A percentile compares a stretch with the other conserved stretches of the same genome.
Conservation (phyloP, 2,329 filamentous ascomycete species). For the Raffaelea albimanens region DNA sequence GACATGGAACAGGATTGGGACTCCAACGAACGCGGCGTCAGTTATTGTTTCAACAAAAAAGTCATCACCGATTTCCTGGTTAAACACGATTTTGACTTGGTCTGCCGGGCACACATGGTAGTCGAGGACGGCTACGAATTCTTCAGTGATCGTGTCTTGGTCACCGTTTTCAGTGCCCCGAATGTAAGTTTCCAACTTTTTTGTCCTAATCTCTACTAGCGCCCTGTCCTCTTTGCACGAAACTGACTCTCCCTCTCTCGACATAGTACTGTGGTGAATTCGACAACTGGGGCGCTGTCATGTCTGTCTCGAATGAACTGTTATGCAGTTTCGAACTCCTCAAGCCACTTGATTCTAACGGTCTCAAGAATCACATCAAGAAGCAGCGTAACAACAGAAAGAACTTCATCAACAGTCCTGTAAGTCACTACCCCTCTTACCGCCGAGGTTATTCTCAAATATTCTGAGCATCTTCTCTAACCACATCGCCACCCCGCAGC, state of each 20-base stretch:
- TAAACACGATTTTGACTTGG: constrained; percentile 91
- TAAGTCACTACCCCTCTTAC: constrained; percentile 39
- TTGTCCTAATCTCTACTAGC: not conserved
- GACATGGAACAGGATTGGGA: constrained; percentile 99
- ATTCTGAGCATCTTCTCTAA: not conserved
- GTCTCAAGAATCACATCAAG: constrained; percentile 97
- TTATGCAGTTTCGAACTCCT: constrained; percentile 95
- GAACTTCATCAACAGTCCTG: constrained; percentile 91
- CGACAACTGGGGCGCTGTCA: constrained; percentile 97
- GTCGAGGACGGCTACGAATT: constrained; percentile 99
- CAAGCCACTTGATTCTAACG: constrained; percentile 91
- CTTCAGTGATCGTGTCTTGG: constrained; percentile 87
- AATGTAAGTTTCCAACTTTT: constrained; percentile 60
- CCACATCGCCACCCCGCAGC: constrained; percentile 23
- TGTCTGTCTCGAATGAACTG: constrained; percentile 90
- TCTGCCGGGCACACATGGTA: constrained; percentile 97
- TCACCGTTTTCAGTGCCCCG: constrained; percentile 94
- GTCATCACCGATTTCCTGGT: constrained; percentile 95
- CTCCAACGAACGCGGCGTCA: constrained; percentile 91
- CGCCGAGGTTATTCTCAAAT: not conserved
- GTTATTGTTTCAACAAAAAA: constrained; percentile 97
- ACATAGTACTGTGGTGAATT: constrained; percentile 92
- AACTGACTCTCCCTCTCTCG: not conserved
- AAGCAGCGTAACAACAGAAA: constrained; percentile 92
- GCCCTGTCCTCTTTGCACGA: not conserved